Conservation (phyloP, 2,329 filamentous ascomycete genomes). For the Calycina herbarum region DNA sequence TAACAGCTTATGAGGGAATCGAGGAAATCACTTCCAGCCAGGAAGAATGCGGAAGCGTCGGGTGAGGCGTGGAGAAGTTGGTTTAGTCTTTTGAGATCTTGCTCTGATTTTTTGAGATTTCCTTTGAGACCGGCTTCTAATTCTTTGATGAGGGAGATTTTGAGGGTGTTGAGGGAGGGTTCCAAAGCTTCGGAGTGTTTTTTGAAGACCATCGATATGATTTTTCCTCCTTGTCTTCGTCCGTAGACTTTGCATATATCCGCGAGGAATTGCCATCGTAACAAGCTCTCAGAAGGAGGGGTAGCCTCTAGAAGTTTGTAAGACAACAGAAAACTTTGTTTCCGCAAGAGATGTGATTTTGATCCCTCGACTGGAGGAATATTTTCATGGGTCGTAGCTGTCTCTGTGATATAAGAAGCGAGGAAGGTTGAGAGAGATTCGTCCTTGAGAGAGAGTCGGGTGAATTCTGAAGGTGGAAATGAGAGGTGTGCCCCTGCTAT, state of each 20-base stretch:
- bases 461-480: slow-evolving; percentile 57
- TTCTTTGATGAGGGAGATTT: slow-evolving; percentile 59
- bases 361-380: slow-evolving; percentile 8
- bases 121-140: slow-evolving; percentile 62
- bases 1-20: slow-evolving; percentile 72
- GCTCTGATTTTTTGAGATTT: slow-evolving; percentile 55
- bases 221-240: slow-evolving; percentile 56
- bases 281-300: slow-evolving; percentile 47
- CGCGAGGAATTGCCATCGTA: slow-evolving; percentile 69
- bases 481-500: slow-evolving; percentile 66
- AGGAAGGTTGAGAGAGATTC: slow-evolving; percentile 64
- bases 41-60: slow-evolving; percentile 59
- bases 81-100: slow-evolving; percentile 58
- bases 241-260: slow-evolving; percentile 67
- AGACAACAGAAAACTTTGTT: slow-evolving; percentile 63
- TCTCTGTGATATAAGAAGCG: slow-evolving; percentile 62
- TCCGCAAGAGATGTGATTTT: slow-evolving; percentile 55
- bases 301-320: slow-evolving; percentile 54
- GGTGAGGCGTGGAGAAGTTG: slow-evolving; percentile 63
- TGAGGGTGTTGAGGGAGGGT: slow-evolving; percentile 56
- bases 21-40: slow-evolving; percentile 84
- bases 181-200: slow-evolving; percentile 52
- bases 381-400: slow-evolving; percentile 40
- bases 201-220: slow-evolving; percentile 53
- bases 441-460: slow-evolving; percentile 51